These are phyloP conservation scores for Salix dunnii DNA, from an alignment of 345 rosid species.

Conservation along the genomic window DNA sequence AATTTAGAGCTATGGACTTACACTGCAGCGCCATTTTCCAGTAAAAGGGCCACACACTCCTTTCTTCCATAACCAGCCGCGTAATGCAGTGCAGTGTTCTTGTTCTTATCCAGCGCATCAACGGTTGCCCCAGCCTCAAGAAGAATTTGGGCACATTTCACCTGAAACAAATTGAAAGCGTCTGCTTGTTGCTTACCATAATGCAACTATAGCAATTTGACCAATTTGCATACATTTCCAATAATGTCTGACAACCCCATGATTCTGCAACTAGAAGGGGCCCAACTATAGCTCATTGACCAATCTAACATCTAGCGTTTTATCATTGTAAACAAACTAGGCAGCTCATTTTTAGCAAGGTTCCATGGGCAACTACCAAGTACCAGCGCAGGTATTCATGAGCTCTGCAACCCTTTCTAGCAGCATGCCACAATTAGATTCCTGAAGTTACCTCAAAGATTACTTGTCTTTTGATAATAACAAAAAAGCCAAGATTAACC, in stretches of 20 bases:
- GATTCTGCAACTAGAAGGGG: background rate
- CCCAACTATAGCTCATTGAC: background rate
- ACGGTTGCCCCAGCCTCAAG: constrained; percentile 87
- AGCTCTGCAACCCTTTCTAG: background rate
- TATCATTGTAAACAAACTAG: background rate
- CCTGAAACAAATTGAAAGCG: constrained; percentile 36
- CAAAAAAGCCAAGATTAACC: too few relatives aligned
- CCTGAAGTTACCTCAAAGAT: background rate
- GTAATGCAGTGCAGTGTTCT: constrained; percentile 93
- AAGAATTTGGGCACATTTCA: constrained; percentile 80
- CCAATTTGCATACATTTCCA: background rate
- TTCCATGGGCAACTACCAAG: background rate
- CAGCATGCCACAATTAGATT: background rate
- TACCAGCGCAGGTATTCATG: background rate
- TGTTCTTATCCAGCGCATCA: constrained; percentile 91
- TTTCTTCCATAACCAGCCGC: constrained; percentile 98
- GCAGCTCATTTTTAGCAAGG: background rate
- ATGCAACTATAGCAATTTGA: too few relatives aligned
- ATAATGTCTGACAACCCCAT: background rate
- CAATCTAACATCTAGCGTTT: background rate
- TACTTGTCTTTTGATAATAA: background rate
- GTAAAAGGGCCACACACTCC: constrained; percentile 87
- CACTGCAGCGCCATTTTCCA: constrained; percentile 96
- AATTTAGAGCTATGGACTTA: constrained; percentile 37
- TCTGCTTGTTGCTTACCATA: background rate